A percentile compares a stretch with the other conserved stretches of the same genome.
These are phyloP conservation scores for Potentilla sterilis DNA, from an alignment of 306 rosid genomes.

Conservation along the genomic window DNA sequence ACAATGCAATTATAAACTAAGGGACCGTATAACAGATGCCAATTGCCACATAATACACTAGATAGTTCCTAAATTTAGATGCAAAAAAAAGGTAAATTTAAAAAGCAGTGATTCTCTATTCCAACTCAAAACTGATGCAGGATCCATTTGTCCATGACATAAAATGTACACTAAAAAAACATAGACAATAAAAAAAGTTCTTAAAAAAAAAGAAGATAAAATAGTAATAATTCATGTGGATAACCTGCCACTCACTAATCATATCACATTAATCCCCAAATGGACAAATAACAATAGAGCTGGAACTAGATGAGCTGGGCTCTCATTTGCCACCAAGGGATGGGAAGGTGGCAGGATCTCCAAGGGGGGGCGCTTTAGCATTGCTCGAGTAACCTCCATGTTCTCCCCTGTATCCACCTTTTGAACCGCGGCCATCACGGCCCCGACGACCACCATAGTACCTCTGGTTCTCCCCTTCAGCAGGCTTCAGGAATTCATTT, in stretches of 20 bases:
- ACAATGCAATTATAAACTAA: no score
- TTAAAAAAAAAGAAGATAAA: conserved; percentile 13
- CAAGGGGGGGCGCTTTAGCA: conserved; percentile 72
- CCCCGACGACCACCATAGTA: conserved; percentile 68
- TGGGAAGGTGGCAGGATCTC: conserved; percentile 85
- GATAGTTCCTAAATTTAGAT: no score
- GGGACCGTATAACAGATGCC: no score
- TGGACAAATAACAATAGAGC: conserved; percentile 18
- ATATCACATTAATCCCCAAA: conserved; percentile 25
- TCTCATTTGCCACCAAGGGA: conserved; percentile 81
- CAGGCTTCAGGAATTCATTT: conserved; percentile 89
- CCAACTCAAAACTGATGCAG: conserved; percentile 56
- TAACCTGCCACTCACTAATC: conserved; percentile 29
- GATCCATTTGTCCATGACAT: conserved; percentile 36
- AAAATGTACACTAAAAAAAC: conserved; percentile 45
- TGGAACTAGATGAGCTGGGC: conserved; percentile 8
- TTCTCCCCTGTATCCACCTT: conserved; percentile 64
- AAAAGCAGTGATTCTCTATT: conserved; percentile 27
- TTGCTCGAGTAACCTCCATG: conserved; percentile 27
- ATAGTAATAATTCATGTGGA: conserved; percentile 32
- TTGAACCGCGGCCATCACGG: conserved; percentile 62
- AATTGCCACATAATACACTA: no score
- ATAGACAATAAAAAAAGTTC: conserved; percentile 32
- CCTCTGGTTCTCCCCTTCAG: conserved; percentile 62
- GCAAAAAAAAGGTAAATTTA: neutral